phyloP scores from a whole-genome alignment of 371 early-diverging fungal genomes.

The Mortierella sp. region DNA sequence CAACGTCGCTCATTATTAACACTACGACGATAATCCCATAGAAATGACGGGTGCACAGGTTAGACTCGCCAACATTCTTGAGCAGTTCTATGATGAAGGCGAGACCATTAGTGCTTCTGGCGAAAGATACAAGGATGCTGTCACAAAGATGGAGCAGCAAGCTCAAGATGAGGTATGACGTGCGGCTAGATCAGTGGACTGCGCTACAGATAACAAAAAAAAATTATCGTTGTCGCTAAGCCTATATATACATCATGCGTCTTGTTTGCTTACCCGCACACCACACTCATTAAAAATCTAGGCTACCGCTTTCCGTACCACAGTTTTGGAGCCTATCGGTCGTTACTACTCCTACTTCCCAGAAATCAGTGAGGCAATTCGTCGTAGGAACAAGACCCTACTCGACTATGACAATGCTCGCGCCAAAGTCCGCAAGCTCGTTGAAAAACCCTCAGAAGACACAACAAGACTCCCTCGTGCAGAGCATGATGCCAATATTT shows the following conservation, averaged over 20 bases:
- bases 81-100: slow-evolving; percentile 71
- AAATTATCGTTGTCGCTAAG: no score
- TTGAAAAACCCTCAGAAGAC: slow-evolving; percentile 85
- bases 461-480: slow-evolving; percentile 75
- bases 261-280: no score
- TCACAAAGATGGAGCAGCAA: slow-evolving; percentile 83
- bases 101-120: slow-evolving; percentile 63
- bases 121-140: slow-evolving; percentile 77
- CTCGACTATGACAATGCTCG: slow-evolving; percentile 88
- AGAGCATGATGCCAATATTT: slow-evolving; percentile 82
- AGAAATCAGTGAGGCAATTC: slow-evolving; percentile 91
- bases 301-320: slow-evolving; percentile 83
- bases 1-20: not conserved
- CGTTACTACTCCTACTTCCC: slow-evolving; percentile 91
- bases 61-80: slow-evolving; percentile 82
- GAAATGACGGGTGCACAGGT: slow-evolving; percentile 87
- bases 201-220: no score
- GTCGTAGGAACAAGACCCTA: slow-evolving; percentile 85
- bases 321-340: slow-evolving; percentile 90
- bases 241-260: no score
- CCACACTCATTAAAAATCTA: slow-evolving; percentile 21
- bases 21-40: slow-evolving; percentile 30
- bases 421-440: slow-evolving; percentile 78
- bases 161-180: slow-evolving; percentile 75
- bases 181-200: not conserved